phyloP scores from a whole-genome alignment of 116 monocot species.

The Phalaenopsis hybrid region DNA sequence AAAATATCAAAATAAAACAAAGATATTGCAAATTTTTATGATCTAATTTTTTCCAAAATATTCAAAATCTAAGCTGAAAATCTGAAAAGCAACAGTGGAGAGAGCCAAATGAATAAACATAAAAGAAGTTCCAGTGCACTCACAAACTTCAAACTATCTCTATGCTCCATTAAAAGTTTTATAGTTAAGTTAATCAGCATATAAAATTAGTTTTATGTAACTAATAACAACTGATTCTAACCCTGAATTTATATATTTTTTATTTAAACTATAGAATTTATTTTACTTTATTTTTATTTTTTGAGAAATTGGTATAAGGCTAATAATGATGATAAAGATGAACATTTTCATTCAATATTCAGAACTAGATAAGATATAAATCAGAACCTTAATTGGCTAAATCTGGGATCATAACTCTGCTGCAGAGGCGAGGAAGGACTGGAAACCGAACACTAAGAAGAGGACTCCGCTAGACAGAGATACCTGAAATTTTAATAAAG shows the following conservation, averaged over 20 bases:
- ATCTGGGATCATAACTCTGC: conserved; percentile 16
- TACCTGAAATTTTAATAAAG: conserved; percentile 30
- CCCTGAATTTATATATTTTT: background rate
- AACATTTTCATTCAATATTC: background rate
- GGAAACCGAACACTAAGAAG: conserved; percentile 64
- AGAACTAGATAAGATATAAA: background rate
- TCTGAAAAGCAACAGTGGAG: too few relatives aligned
- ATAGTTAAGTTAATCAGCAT: too few relatives aligned
- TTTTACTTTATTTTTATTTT: background rate
- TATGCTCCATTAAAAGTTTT: too few relatives aligned
- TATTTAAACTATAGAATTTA: background rate
- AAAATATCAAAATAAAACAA: too few relatives aligned
- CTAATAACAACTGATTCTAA: background rate
- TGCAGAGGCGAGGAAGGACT: conserved; percentile 44
- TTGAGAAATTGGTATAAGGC: background rate
- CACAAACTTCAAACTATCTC: too few relatives aligned
- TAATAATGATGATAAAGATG: background rate
- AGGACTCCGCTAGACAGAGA: conserved; percentile 70
- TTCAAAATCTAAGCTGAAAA: too few relatives aligned
- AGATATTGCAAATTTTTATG: too few relatives aligned
- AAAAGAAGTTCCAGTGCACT: too few relatives aligned
- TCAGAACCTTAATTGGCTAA: too few relatives aligned
- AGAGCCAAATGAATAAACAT: too few relatives aligned
- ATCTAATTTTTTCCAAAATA: too few relatives aligned
- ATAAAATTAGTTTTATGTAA: background rate